Percentiles rank a stretch among this genome's conserved stretches.
phyloP scores from a whole-genome alignment of 2,329 filamentous ascomycete species.

The Aspergillus chevalieri region DNA sequence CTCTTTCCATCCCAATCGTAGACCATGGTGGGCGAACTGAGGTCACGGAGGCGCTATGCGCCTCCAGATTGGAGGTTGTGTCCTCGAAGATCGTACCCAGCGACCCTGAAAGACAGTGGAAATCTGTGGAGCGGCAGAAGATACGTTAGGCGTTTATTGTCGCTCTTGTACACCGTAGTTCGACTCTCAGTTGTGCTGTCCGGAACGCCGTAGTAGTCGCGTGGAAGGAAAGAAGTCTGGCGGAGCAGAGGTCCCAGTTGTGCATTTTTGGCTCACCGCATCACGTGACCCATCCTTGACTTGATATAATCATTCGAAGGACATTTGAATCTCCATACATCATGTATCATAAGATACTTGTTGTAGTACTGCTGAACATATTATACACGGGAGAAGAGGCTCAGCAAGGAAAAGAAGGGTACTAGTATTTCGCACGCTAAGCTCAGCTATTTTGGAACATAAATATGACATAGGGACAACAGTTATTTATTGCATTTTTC shows the following conservation, averaged over 20 bases:
- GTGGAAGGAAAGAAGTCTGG: conserved; percentile 8
- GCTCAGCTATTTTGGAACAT: no score
- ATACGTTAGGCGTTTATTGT: conserved; percentile 25
- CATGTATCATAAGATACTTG: no score
- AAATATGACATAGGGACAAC: not conserved
- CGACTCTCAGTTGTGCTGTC: conserved; percentile 6
- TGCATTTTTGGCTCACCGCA: conserved; percentile 14
- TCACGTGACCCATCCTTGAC: conserved; percentile 3
- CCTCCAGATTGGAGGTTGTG: conserved; percentile 22
- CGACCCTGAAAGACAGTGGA: not conserved
- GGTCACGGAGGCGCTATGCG: conserved; percentile 10
- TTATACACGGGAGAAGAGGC: not conserved
- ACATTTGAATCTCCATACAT: no score
- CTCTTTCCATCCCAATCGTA: conserved; percentile 65
- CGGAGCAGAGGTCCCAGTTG: conserved; percentile 15
- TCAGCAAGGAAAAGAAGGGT: conserved; percentile 4
- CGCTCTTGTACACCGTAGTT: conserved; percentile 32
- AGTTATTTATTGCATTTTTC: conserved; percentile 18
- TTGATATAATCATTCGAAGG: no score
- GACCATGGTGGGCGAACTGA: conserved; percentile 32
- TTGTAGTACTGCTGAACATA: no score
- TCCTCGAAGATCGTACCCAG: conserved; percentile 11
- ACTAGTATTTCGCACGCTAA: no score
- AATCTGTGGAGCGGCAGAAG: conserved; percentile 12
- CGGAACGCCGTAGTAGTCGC: conserved; percentile 12